phyloP scores from a whole-genome alignment of 345 rosid genomes.

The Salix arbutifolia region DNA sequence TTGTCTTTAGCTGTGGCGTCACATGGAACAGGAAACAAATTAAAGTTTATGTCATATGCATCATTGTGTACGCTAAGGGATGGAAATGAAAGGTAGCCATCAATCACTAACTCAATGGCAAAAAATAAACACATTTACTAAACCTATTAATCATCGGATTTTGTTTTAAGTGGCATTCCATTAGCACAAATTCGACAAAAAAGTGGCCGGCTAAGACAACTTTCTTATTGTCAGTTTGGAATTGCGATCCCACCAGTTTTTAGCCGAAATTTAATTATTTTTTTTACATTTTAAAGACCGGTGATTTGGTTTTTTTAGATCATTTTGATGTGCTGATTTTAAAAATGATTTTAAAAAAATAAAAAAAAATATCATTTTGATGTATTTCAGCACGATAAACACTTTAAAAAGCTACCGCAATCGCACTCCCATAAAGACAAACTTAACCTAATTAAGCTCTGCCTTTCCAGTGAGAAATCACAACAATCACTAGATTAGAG shows the following conservation, averaged over 20 bases:
- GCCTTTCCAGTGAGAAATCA: background rate
- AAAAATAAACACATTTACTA: background rate
- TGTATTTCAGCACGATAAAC: too few species aligned
- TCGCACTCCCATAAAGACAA: too few species aligned
- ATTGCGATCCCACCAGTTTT: too few species aligned
- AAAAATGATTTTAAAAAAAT: too few species aligned
- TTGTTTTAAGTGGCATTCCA: conserved; percentile 32
- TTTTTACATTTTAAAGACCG: too few species aligned
- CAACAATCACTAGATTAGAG: background rate
- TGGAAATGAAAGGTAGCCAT: conserved; percentile 37
- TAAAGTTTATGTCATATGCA: conserved; percentile 1
- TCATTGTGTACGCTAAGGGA: conserved; percentile 5
- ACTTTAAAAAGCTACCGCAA: too few species aligned
- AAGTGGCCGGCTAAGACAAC: conserved; percentile 62
- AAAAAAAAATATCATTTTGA: too few species aligned
- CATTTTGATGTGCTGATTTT: too few species aligned
- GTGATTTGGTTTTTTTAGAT: too few species aligned
- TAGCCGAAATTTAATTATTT: too few species aligned
- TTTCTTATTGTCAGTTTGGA: too few species aligned
- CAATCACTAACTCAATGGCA: conserved; percentile 29
- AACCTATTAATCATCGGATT: background rate
- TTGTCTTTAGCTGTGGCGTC: conserved; percentile 48
- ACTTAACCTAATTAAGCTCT: too few species aligned
- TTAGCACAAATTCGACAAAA: conserved; percentile 45
- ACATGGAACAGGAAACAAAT: conserved; percentile 32